Evolutionary conservation across 2,329 filamentous ascomycete genomes (phyloP).

Genomic region (Pseudogymnoascus sp.): DNA sequence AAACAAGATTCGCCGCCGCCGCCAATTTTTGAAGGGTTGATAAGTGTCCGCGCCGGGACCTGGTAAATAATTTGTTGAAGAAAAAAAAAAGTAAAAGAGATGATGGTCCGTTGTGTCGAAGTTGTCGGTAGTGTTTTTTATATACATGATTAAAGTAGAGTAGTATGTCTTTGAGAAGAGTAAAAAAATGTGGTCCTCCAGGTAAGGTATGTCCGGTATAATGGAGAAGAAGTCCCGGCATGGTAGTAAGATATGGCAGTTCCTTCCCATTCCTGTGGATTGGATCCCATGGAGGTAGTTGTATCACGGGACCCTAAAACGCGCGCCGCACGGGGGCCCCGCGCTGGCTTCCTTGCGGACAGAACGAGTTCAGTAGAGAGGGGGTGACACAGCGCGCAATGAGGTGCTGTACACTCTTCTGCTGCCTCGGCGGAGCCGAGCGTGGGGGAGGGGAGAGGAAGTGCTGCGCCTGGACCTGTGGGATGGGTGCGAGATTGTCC

Average conservation of each 20-base stretch:
- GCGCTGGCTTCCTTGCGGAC: neutral
- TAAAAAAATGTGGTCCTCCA: neutral
- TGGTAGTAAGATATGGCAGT: neutral
- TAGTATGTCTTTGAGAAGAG: neutral
- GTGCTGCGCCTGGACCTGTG: neutral
- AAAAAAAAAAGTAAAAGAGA: neutral
- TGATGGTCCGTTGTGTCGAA: neutral
- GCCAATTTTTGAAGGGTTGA: neutral
- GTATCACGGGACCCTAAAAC: neutral
- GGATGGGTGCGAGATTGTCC: neutral
- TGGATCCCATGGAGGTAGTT: neutral
- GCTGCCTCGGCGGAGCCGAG: neutral
- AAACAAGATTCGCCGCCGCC: neutral
- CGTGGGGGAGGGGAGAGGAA: neutral
- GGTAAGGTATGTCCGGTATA: neutral
- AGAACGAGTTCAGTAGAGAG: neutral
- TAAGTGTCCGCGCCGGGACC: neutral
- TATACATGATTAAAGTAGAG: neutral
- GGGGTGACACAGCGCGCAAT: neutral
- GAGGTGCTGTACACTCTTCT: neutral
- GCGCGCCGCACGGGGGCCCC: neutral
- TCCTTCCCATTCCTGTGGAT: neutral
- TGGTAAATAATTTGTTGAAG: neutral
- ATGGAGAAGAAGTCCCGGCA: neutral
- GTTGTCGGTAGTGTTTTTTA: neutral